Evolutionary conservation across 2,329 filamentous ascomycete species (phyloP).

Genomic region (Eutypella sp.): DNA sequence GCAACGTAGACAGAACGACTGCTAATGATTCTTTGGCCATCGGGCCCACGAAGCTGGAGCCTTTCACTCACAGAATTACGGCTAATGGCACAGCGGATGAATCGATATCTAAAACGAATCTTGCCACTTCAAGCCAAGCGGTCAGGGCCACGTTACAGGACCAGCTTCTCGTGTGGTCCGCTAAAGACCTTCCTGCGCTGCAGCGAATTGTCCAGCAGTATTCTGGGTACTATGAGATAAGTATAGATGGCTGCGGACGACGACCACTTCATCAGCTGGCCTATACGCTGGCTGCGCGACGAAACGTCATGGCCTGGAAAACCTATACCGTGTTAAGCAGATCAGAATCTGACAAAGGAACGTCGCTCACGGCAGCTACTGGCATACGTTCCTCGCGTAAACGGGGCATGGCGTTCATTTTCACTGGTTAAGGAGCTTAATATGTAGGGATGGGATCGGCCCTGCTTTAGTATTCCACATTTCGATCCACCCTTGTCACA

Average conservation of each 20-base stretch:
- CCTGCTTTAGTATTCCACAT: background rate
- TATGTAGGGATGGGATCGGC: background rate
- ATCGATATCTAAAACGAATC: too few relatives aligned
- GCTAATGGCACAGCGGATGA: too few relatives aligned
- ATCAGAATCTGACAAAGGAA: background rate
- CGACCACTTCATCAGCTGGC: background rate
- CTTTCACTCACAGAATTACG: too few relatives aligned
- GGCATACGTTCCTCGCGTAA: background rate
- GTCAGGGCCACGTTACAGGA: background rate
- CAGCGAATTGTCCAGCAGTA: background rate
- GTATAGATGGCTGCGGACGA: background rate
- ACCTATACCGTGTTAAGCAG: conserved; percentile 2
- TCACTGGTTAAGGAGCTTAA: background rate
- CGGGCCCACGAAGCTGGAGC: too few relatives aligned
- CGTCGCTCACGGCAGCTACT: background rate
- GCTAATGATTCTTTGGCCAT: too few relatives aligned
- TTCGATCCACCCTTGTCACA: background rate
- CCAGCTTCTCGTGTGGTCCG: conserved; percentile 4
- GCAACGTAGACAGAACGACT: too few relatives aligned
- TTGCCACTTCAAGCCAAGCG: background rate
- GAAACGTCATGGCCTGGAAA: conserved; percentile 2
- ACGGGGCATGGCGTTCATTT: background rate
- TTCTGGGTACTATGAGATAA: background rate
- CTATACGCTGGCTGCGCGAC: conserved; percentile 3
- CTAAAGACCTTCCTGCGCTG: conserved; percentile 1